Evolutionary conservation across 208 protist species (phyloP), one percentile per base, ranked within the genome.

Genomic region (Trypanosoma caninum): DNA sequence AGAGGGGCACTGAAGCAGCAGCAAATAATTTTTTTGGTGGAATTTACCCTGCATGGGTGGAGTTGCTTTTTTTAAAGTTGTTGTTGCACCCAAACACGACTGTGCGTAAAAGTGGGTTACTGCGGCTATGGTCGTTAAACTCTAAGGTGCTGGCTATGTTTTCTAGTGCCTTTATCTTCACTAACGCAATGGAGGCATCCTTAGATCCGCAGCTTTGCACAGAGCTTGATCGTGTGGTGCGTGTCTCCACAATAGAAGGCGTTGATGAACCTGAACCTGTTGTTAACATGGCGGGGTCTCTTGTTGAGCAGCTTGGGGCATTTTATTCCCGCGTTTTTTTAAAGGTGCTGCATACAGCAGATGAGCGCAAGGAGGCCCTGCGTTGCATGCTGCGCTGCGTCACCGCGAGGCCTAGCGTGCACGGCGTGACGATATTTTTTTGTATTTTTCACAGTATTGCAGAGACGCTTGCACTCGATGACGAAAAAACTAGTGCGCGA

Each of bases 61-160:
- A 93, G 63, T 38, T 95, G 61, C 73, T 95, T 23, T 69, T 89
- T 27, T 69, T 90, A 25, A 95, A 95, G 66, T 58, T 92, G 37
- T 55, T 91, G 27, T 42, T 76, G 27, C 89, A 95, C 60, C 84
- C 85, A 28, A 95, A 95, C 64, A 44, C 81, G 9, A 84, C 82
- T 6, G 71, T 95, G 8, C 83, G 89, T 23, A 87, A 88, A 50
- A 57, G 87, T 22, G 84, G 65, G 3, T 65, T 95, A 45, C 75
- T 66, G 3, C 72, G 74, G 1, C 28, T 92, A 41, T 93, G 82
- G 83, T 60, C 46, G 5, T 51, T 91, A 56, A 76, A 74, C n/a
- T 22, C 44, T 23, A 25, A 68, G 13, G 63, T 91, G 10, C 63
- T 90, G 37, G 53, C 55, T 13, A 57, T 64, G 13, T 77, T 95